A percentile compares a stretch with the other conserved stretches of the same genome.
These are phyloP conservation scores for Aphanoascus verrucosus DNA, from an alignment of 2,329 filamentous ascomycete genomes.

Conservation along the genomic window DNA sequence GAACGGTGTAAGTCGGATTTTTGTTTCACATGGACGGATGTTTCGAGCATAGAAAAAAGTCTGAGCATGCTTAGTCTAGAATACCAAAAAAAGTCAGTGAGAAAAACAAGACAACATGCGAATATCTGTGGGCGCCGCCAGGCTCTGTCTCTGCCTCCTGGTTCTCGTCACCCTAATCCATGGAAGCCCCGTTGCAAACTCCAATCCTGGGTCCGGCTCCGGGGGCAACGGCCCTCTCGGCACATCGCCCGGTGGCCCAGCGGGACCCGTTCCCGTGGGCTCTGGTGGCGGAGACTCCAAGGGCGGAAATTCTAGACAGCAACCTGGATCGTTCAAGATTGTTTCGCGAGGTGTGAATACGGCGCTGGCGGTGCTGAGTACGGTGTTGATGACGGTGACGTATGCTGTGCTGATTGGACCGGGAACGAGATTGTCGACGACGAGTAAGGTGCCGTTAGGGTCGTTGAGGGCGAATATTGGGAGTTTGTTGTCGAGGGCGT, in stretches of 20 bases:
- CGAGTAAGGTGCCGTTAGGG: constrained; percentile 9
- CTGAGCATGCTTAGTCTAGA: background rate
- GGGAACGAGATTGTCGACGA: constrained; percentile 9
- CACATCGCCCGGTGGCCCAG: constrained; percentile 2
- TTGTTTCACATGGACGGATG: background rate
- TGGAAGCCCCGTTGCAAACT: background rate
- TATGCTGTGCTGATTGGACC: constrained; percentile 10
- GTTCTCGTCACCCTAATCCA: background rate
- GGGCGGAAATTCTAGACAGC: background rate
- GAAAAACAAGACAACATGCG: background rate
- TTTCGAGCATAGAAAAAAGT: background rate
- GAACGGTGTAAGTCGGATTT: background rate
- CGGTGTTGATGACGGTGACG: constrained; percentile 8
- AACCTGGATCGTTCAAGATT: background rate
- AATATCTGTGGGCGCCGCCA: background rate
- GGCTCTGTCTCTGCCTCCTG: background rate
- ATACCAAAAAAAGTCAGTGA: background rate
- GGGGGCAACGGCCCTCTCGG: constrained; percentile 8
- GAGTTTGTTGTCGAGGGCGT: constrained; percentile 4
- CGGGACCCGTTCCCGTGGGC: constrained; percentile 6
- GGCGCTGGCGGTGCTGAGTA: constrained; percentile 4
- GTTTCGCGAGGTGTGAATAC: constrained; percentile 6
- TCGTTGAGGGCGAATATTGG: constrained; percentile 4
- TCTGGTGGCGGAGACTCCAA: constrained; percentile 3
- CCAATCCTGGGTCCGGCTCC: background rate